Percentiles rank a stretch among this genome's conserved stretches.
Evolutionary conservation across 176 grass and related monocot genomes (phyloP).

Genomic region (Zea luxurians): DNA sequence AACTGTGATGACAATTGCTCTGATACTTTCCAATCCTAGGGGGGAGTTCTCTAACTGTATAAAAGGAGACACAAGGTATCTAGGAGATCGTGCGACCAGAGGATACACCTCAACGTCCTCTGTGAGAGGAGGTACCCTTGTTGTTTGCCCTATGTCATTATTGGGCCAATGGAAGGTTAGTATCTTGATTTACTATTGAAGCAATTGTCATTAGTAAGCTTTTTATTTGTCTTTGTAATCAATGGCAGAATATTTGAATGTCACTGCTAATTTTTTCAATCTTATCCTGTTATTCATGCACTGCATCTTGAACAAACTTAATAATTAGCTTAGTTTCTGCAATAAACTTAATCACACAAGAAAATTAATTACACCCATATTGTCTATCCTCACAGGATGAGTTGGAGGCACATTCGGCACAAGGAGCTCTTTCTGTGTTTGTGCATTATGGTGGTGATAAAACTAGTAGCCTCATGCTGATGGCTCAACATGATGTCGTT

Average conservation of each 20-base stretch:
- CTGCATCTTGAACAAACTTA: not conserved
- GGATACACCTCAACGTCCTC: not conserved
- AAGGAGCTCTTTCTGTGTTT: conserved; percentile 71
- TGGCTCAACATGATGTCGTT: conserved; percentile 68
- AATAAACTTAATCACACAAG: not conserved
- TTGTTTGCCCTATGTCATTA: conserved; percentile 82
- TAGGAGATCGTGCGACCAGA: conserved; percentile 8
- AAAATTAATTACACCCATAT: conserved; percentile 25
- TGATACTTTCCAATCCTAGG: conserved; percentile 73
- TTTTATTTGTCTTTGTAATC: not conserved
- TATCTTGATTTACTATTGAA: conserved; percentile 7
- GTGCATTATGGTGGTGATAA: conserved; percentile 79
- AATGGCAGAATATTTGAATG: conserved; percentile 7
- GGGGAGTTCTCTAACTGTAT: conserved; percentile 41
- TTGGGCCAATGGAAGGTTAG: conserved; percentile 94
- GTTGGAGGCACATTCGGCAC: conserved; percentile 65
- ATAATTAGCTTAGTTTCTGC: not conserved
- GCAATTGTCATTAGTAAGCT: not conserved
- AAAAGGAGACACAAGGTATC: conserved; percentile 8
- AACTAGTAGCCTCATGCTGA: conserved; percentile 54
- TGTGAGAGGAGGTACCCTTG: conserved; percentile 74
- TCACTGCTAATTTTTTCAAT: not conserved
- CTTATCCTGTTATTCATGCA: not conserved
- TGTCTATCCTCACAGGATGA: conserved; percentile 59
- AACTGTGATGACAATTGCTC: conserved; percentile 94